These are phyloP conservation scores for Suillus plorans DNA, from an alignment of 768 basidiomycete species.

Conservation along the genomic window DNA sequence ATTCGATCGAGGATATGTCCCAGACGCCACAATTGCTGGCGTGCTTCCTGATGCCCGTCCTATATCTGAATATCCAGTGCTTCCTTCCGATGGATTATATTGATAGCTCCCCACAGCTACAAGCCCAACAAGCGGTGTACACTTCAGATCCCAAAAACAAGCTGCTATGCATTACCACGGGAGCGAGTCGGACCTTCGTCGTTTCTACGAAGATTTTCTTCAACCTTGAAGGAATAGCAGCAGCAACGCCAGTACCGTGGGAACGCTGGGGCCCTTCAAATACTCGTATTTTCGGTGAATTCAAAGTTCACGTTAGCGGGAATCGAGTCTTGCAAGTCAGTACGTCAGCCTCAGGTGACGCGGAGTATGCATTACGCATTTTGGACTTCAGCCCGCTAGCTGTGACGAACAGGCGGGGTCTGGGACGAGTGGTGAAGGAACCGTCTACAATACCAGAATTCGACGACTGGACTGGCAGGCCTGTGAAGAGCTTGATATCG, in stretches of 20 bases:
- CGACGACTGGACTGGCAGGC: too few relatives aligned
- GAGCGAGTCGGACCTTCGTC: background rate
- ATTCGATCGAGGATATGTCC: background rate
- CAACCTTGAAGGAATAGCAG: background rate
- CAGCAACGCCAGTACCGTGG: background rate
- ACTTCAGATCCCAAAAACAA: background rate
- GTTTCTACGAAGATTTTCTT: background rate
- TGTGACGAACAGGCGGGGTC: background rate
- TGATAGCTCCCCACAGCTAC: background rate
- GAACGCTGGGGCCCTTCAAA: background rate
- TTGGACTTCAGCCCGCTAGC: background rate
- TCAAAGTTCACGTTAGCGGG: background rate
- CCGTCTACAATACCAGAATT: background rate
- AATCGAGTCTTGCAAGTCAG: background rate
- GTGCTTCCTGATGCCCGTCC: background rate
- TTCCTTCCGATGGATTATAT: background rate
- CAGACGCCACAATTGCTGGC: background rate
- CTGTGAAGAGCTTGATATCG: background rate
- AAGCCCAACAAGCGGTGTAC: background rate
- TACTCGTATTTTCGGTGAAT: background rate
- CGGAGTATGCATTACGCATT: background rate
- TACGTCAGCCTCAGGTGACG: background rate
- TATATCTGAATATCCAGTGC: background rate
- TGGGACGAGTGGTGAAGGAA: background rate
- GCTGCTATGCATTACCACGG: background rate